Conservation (phyloP, 164 flowering plant species). For the Tetrastigma voinierianum region DNA sequence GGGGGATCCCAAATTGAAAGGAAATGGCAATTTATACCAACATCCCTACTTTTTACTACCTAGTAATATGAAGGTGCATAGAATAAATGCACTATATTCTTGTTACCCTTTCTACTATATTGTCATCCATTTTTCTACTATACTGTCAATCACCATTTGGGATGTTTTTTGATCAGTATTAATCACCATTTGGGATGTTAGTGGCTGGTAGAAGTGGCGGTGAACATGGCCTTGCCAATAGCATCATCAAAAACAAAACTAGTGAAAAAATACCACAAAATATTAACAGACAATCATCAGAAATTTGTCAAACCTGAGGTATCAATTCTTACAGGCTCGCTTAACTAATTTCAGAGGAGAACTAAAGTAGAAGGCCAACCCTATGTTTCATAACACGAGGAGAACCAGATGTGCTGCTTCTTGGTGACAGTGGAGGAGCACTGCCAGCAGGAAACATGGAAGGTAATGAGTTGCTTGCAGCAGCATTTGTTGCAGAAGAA, state of each 20-base stretch:
- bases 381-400: conserved; percentile 84
- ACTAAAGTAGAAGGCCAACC: conserved; percentile 69
- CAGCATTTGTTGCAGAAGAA: conserved; percentile 51
- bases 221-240: background rate
- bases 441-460: conserved; percentile 98
- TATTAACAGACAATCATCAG: background rate
- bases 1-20: too few relatives aligned
- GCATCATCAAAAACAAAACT: background rate
- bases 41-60: too few relatives aligned
- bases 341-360: conserved; percentile 86
- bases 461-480: conserved; percentile 67
- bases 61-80: too few relatives aligned
- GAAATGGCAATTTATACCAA: too few relatives aligned
- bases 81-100: too few relatives aligned
- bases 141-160: too few relatives aligned
- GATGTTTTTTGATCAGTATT: too few relatives aligned
- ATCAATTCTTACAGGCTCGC: conserved; percentile 72
- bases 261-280: background rate
- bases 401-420: conserved; percentile 89
- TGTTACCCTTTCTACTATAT: too few relatives aligned
- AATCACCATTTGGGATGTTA: too few relatives aligned
- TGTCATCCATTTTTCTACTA: too few relatives aligned
- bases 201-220: too few relatives aligned
- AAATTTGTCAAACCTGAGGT: conserved; percentile 67
- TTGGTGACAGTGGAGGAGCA: conserved; percentile 97